Conservation (phyloP, 2,329 filamentous ascomycete genomes). For the Leptodontidium sp. region DNA sequence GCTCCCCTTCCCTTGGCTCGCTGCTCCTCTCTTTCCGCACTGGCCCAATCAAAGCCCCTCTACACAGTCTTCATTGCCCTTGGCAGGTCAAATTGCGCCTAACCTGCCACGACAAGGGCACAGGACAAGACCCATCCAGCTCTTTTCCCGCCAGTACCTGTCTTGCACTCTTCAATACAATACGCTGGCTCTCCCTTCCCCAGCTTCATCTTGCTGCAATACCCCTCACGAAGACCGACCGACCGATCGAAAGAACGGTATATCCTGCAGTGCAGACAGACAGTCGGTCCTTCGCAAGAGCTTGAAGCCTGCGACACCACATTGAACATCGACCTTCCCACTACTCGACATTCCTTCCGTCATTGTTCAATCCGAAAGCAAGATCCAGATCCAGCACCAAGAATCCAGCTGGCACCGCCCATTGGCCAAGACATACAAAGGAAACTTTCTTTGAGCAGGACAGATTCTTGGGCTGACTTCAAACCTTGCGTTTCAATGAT, state of each 20-base stretch:
- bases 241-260: neutral
- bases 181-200: slow-evolving; percentile 6
- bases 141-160: slow-evolving; percentile 14
- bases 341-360: slow-evolving; percentile 18
- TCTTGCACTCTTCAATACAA: slow-evolving; percentile 11
- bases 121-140: neutral
- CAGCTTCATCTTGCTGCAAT: slow-evolving; percentile 8
- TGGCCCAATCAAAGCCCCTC: slow-evolving; percentile 15
- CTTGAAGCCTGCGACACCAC: slow-evolving; percentile 29
- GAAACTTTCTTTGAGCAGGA: slow-evolving; percentile 31
- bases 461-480: slow-evolving; percentile 34
- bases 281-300: slow-evolving; percentile 18
- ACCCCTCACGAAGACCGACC: neutral
- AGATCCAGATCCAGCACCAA: neutral
- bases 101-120: slow-evolving; percentile 14
- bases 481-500: slow-evolving; percentile 29
- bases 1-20: slow-evolving; percentile 20
- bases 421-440: slow-evolving; percentile 32
- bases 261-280: slow-evolving; percentile 19
- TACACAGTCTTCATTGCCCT: slow-evolving; percentile 17
- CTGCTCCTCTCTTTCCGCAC: neutral
- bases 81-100: slow-evolving; percentile 18
- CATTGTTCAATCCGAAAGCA: slow-evolving; percentile 2
- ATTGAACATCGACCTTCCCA: slow-evolving; percentile 15
- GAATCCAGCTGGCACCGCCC: slow-evolving; percentile 29